Conservation (phyloP, 495 filamentous ascomycete genomes). For the Stereocaulon alpinum region DNA sequence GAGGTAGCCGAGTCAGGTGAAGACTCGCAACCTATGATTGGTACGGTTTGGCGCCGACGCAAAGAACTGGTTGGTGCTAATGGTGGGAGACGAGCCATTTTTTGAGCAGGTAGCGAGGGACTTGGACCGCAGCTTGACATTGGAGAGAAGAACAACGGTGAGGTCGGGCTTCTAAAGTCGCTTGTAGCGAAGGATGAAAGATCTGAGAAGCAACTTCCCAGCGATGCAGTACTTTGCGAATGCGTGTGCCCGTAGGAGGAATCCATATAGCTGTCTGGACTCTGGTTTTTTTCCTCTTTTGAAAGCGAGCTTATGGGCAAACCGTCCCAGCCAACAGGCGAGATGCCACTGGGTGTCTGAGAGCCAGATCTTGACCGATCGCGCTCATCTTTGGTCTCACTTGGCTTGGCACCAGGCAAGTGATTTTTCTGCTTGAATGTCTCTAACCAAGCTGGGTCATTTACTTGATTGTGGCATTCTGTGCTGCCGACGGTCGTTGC, state of each 20-base stretch:
- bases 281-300: slow-evolving; percentile 51
- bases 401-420: slow-evolving; percentile 52
- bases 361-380: slow-evolving; percentile 47
- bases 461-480: slow-evolving; percentile 67
- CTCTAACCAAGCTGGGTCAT: slow-evolving; percentile 75
- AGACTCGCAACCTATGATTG: slow-evolving; percentile 56
- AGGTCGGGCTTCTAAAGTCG: slow-evolving; percentile 72
- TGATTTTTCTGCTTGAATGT: slow-evolving; percentile 95
- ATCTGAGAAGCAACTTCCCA: slow-evolving; percentile 44
- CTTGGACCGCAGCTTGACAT: slow-evolving; percentile 53
- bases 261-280: slow-evolving; percentile 41
- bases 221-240: slow-evolving; percentile 47
- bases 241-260: slow-evolving; percentile 44
- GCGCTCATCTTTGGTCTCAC: slow-evolving; percentile 29
- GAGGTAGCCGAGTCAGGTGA: slow-evolving; percentile 57
- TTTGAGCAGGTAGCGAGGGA: slow-evolving; percentile 58
- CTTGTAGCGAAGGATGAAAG: slow-evolving; percentile 54
- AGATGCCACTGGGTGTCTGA: slow-evolving; percentile 61
- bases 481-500: slow-evolving; percentile 63
- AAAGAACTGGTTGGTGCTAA: slow-evolving; percentile 47
- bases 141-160: slow-evolving; percentile 77
- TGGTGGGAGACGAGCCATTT: slow-evolving; percentile 45
- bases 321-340: slow-evolving; percentile 58
- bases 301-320: slow-evolving; percentile 51
- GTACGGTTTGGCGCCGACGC: slow-evolving; percentile 87